A percentile compares a stretch with the other conserved stretches of the same genome.
phyloP scores from a whole-genome alignment of 768 basidiomycete genomes.

The Tricholoma flavovirens region DNA sequence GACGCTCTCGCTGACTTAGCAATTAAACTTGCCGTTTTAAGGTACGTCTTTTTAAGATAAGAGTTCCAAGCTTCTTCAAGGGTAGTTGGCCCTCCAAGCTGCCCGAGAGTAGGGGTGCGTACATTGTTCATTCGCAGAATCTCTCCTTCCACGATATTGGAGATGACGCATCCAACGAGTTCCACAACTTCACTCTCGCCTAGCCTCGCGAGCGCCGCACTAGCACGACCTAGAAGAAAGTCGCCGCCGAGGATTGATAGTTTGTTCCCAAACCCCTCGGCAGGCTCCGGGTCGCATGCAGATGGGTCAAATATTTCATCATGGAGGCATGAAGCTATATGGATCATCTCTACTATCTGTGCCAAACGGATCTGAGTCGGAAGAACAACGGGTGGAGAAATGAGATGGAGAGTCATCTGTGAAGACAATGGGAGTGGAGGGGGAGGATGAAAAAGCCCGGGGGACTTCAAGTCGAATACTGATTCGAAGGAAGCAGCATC shows the following conservation, averaged over 20 bases:
- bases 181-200: slow-evolving; percentile 91
- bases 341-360: slow-evolving; percentile 97
- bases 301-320: slow-evolving; percentile 81
- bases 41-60: slow-evolving; percentile 65
- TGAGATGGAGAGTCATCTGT: slow-evolving; percentile 17
- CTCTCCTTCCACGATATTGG: slow-evolving; percentile 96
- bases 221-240: slow-evolving; percentile 89
- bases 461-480: slow-evolving; percentile 46
- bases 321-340: slow-evolving; percentile 90
- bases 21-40: slow-evolving; percentile 89
- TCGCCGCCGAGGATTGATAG: slow-evolving; percentile 91
- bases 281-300: slow-evolving; percentile 54
- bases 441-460: slow-evolving; percentile 30
- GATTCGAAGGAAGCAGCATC: slow-evolving; percentile 61
- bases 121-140: slow-evolving; percentile 70
- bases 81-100: slow-evolving; percentile 24
- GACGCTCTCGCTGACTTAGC: slow-evolving; percentile 82
- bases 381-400: slow-evolving; percentile 44
- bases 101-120: slow-evolving; percentile 33
- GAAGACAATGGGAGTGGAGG: slow-evolving; percentile 19
- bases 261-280: slow-evolving; percentile 83
- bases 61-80: slow-evolving; percentile 55
- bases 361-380: slow-evolving; percentile 91
- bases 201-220: slow-evolving; percentile 79
- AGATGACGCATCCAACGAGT: slow-evolving; percentile 84